Evolutionary conservation across 139 green algal species (phyloP).

Genomic region (Coelastrella sp.): DNA sequence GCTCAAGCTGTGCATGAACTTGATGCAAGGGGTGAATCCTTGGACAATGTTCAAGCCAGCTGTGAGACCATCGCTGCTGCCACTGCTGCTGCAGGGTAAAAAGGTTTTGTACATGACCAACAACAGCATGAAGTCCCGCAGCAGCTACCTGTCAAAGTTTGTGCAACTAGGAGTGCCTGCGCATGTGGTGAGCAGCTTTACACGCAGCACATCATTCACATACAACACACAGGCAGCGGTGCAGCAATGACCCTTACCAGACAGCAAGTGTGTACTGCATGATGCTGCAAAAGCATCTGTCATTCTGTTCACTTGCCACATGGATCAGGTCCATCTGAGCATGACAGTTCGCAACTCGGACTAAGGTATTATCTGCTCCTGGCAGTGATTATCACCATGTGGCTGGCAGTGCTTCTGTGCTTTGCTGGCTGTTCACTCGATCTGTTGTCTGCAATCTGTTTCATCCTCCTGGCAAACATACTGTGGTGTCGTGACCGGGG

Average conservation of each 20-base stretch:
- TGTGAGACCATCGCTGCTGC: neutral
- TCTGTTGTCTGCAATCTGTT: too few relatives aligned
- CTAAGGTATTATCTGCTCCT: too few relatives aligned
- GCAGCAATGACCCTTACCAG: neutral
- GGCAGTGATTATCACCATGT: too few relatives aligned
- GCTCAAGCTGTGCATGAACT: neutral
- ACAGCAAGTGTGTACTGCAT: neutral
- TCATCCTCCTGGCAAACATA: neutral
- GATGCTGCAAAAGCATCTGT: too few relatives aligned
- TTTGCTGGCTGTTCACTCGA: too few relatives aligned
- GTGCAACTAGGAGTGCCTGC: constrained; percentile 78
- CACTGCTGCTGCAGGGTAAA: constrained; percentile 83
- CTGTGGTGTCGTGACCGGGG: neutral
- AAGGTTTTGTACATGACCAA: constrained; percentile 98
- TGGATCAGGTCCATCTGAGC: too few relatives aligned
- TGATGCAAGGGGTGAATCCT: too few relatives aligned
- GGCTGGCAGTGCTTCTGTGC: too few relatives aligned
- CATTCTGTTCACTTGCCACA: too few relatives aligned
- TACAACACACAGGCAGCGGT: too few relatives aligned
- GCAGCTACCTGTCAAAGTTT: constrained; percentile 93
- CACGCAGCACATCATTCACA: neutral
- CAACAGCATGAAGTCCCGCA: constrained; percentile 96
- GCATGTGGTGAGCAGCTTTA: constrained; percentile 12
- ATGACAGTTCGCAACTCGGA: too few relatives aligned
- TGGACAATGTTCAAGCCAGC: neutral